Evolutionary conservation across 2,329 filamentous ascomycete species (phyloP).

Genomic region (Paecilomyces fulvus): DNA sequence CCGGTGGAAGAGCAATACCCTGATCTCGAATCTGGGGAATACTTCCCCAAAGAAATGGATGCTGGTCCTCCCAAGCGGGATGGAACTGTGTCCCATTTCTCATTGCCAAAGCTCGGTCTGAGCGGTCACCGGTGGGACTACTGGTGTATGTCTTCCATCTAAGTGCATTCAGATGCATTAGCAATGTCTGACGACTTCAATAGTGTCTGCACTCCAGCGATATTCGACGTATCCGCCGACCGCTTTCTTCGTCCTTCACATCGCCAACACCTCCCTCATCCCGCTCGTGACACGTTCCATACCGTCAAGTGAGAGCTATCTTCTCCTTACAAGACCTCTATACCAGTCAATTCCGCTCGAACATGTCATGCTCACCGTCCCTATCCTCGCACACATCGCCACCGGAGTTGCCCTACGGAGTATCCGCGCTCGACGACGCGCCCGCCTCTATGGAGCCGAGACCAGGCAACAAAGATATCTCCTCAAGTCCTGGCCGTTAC

Average conservation of each 20-base stretch:
- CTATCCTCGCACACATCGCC: conserved; percentile 65
- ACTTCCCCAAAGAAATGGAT: conserved; percentile 25
- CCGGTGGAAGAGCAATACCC: conserved; percentile 56
- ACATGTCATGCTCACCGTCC: conserved; percentile 67
- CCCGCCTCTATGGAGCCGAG: conserved; percentile 66
- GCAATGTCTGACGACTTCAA: not conserved
- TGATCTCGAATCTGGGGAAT: conserved; percentile 44
- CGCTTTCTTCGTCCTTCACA: conserved; percentile 66
- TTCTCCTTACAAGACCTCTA: conserved; percentile 82
- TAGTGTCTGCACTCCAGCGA: conserved; percentile 69
- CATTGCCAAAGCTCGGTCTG: conserved; percentile 40
- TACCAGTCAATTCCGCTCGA: conserved; percentile 81
- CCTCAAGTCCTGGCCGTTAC: conserved; percentile 54
- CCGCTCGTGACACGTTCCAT: conserved; percentile 67
- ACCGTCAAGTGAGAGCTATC: conserved; percentile 68
- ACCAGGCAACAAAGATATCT: conserved; percentile 42
- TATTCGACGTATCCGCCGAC: conserved; percentile 83
- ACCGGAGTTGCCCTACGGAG: conserved; percentile 71
- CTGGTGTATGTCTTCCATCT: conserved; percentile 53
- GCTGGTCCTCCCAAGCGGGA: conserved; percentile 4
- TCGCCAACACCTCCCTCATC: conserved; percentile 73
- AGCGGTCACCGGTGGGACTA: conserved; percentile 65
- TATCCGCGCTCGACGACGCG: conserved; percentile 62
- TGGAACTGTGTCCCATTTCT: conserved; percentile 10
- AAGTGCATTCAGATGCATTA: not conserved